A percentile compares a stretch with the other conserved stretches of the same genome.
These are phyloP conservation scores for Puccinia polysora DNA, from an alignment of 1,284 basidiomycete species.

Conservation along the genomic window DNA sequence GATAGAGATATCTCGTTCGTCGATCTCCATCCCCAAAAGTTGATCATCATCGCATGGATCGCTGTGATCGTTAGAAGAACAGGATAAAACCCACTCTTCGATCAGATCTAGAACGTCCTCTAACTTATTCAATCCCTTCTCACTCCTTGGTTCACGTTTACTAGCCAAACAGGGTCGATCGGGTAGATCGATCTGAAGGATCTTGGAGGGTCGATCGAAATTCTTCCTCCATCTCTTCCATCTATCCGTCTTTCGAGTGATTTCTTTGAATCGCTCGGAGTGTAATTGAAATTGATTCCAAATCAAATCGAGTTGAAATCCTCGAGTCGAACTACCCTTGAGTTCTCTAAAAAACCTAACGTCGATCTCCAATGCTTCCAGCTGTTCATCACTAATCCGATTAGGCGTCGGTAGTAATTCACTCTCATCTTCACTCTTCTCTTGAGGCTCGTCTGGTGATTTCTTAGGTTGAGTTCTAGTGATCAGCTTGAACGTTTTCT, in stretches of 20 bases:
- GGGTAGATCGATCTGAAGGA: constrained; percentile 10
- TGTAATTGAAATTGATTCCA: constrained; percentile 29
- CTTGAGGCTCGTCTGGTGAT: neutral
- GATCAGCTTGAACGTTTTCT: constrained; percentile 31
- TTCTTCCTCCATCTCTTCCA: constrained; percentile 39
- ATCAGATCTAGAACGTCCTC: constrained; percentile 30
- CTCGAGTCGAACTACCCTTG: neutral
- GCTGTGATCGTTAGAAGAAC: neutral
- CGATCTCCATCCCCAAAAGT: neutral
- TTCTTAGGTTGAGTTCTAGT: neutral
- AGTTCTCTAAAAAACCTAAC: constrained; percentile 26
- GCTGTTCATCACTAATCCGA: constrained; percentile 32
- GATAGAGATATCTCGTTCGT: constrained; percentile 1
- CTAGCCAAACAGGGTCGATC: neutral
- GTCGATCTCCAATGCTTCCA: constrained; percentile 32
- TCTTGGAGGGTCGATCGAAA: constrained; percentile 21
- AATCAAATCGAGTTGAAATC: constrained; percentile 32
- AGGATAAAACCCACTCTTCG: constrained; percentile 13
- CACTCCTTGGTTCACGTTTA: neutral
- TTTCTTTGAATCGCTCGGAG: constrained; percentile 14
- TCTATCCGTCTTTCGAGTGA: constrained; percentile 1
- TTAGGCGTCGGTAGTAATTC: constrained; percentile 18
- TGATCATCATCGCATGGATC: neutral
- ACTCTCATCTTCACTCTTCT: neutral
- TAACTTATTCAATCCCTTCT: constrained; percentile 14